These are phyloP conservation scores for Mucor irregularis DNA, from an alignment of 371 early-diverging fungal genomes.

Conservation along the genomic window DNA sequence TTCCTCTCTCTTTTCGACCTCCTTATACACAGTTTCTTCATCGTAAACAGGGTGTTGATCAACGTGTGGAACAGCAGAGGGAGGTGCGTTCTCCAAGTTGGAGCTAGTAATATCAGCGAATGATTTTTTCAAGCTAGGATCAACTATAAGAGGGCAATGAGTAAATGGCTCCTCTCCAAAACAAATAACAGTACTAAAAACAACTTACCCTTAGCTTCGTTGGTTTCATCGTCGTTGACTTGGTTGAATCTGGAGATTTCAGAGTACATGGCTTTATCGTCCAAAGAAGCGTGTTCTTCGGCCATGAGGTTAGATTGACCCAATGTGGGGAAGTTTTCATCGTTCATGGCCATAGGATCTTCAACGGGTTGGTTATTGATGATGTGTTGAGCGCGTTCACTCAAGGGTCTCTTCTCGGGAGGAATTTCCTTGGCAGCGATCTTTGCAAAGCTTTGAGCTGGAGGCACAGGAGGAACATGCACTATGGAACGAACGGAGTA, in stretches of 20 bases:
- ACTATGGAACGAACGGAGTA: constrained; percentile 6
- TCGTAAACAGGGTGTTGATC: constrained; percentile 35
- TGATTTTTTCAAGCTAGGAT: constrained; percentile 17
- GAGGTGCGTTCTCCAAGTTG: constrained; percentile 42
- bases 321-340: constrained; percentile 42
- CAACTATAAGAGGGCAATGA: too few relatives aligned
- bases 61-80: constrained; percentile 36
- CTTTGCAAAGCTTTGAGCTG: constrained; percentile 41
- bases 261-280: constrained; percentile 30
- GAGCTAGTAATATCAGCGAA: constrained; percentile 41
- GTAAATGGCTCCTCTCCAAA: too few relatives aligned
- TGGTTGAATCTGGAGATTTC: constrained; percentile 33
- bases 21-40: constrained; percentile 33
- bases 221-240: constrained; percentile 8
- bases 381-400: constrained; percentile 18
- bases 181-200: too few relatives aligned
- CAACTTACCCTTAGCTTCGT: constrained; percentile 3
- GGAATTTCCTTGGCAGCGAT: constrained; percentile 39
- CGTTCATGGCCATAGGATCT: constrained; percentile 18
- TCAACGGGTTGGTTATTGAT: constrained; percentile 15
- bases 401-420: constrained; percentile 21
- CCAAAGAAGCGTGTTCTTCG: constrained; percentile 16
- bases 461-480: constrained; percentile 38
- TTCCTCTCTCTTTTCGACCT: constrained; percentile 30
- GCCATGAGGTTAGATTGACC: constrained; percentile 35